Percentiles rank a stretch among this genome's conserved stretches.
phyloP scores from a whole-genome alignment of 2,329 filamentous ascomycete genomes.

The Stachybotrys echinatus region DNA sequence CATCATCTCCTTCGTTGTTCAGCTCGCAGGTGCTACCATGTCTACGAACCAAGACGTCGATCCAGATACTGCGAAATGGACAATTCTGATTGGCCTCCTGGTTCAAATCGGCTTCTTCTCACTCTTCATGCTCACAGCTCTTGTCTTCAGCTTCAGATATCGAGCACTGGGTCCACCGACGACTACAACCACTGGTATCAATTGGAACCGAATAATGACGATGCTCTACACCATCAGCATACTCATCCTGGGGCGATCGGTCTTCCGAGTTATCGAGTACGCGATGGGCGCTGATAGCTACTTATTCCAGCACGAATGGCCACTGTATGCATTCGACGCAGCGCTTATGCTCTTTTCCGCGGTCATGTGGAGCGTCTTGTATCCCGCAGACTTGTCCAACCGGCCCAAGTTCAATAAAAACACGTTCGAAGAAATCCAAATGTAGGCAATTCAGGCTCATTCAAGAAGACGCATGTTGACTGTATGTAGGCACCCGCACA shows the following conservation, averaged over 20 bases:
- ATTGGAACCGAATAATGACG: neutral
- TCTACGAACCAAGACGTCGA: neutral
- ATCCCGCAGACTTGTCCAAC: neutral
- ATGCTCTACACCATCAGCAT: neutral
- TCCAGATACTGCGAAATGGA: neutral
- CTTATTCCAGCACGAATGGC: conserved; percentile 2
- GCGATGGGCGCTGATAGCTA: conserved; percentile 1
- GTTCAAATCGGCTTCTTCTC: neutral
- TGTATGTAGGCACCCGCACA: neutral
- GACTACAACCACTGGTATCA: neutral
- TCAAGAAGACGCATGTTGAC: neutral
- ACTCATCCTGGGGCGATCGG: neutral
- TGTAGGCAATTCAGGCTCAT: neutral
- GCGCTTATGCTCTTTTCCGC: neutral
- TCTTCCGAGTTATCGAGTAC: neutral
- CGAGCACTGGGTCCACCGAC: neutral
- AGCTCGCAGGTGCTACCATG: neutral
- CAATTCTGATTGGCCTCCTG: neutral
- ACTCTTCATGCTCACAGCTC: neutral
- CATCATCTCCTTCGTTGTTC: neutral
- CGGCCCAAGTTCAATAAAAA: neutral
- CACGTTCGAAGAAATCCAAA: neutral
- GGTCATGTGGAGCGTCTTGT: conserved; percentile 8
- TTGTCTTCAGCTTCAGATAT: neutral
- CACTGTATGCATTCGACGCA: neutral